Conservation (phyloP, 495 filamentous ascomycete genomes). For the Xylaria longipes region DNA sequence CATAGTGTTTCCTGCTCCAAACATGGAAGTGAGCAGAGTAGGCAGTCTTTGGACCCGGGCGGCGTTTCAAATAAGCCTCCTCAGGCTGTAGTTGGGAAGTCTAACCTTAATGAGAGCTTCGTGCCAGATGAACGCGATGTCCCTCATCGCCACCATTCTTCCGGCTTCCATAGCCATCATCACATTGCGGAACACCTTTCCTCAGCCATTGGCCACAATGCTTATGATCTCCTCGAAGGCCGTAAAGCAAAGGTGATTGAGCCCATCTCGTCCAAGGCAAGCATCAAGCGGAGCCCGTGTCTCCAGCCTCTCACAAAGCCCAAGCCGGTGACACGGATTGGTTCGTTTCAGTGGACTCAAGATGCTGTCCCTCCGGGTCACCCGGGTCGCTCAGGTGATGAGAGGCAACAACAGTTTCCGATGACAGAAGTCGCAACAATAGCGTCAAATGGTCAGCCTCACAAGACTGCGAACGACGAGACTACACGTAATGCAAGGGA, state of each 20-base stretch:
- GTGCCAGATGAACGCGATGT: background rate
- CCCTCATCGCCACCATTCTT: conserved; percentile 31
- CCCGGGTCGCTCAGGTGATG: background rate
- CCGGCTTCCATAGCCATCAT: conserved; percentile 24
- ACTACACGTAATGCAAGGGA: background rate
- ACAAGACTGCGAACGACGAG: background rate
- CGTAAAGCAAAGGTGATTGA: background rate
- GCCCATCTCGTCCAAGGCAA: background rate
- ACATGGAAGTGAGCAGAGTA: conserved; percentile 1
- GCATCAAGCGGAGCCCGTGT: conserved; percentile 7
- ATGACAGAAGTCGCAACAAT: background rate
- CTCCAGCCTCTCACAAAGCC: conserved; percentile 3
- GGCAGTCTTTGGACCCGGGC: background rate
- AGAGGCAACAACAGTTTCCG: background rate
- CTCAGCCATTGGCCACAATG: conserved; percentile 15
- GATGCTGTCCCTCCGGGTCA: conserved; percentile 1
- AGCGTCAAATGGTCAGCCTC: background rate
- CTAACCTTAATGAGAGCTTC: background rate
- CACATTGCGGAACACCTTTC: conserved; percentile 24
- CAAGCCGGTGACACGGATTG: conserved; percentile 8
- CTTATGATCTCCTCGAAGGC: background rate
- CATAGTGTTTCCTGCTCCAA: conserved; percentile 36
- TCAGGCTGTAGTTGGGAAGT: background rate
- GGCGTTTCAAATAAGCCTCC: background rate
- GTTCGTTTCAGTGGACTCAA: conserved; percentile 20